Base-by-base conservation (phyloP, 2,329 filamentous ascomycete species). In the Cladosporium sp. region DNA sequence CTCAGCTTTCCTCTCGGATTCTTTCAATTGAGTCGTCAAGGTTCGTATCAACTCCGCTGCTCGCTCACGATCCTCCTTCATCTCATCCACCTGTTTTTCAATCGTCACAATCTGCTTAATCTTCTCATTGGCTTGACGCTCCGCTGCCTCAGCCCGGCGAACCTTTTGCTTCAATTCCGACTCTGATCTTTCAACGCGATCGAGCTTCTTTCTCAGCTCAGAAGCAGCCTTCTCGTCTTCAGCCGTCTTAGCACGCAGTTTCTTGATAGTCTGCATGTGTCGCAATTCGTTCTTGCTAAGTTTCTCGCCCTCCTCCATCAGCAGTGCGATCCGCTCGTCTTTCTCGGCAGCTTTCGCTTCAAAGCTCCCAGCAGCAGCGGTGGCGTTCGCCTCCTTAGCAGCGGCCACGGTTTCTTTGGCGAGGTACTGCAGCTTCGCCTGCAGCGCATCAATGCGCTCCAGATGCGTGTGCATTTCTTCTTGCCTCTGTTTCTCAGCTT, bases 291-390 rank as follows among this genome's bases (percentile, higher is more conserved):
- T 86, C 59, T 85, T 87, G 1, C 89, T 91, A 7, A 97, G 76
- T 57, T 86, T 90, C 60, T 93, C 87, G 0, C 94, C 93, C 71
- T 98, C 93, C 59, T 95, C 85, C 76, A 98, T 86, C 11, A 98
- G 73, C 40, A 91, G 73, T 2, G 91, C 88, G 60, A 97, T 94
- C 65, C 88, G 88, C 59, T 92, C 84, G 60, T 97, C 91, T 63
- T 90, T 95, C 61, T 95, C 90, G 1, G 88, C 86, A 12, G 97
- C 67, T 62, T 87, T 90, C 66, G 85, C 88, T 57, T 95, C 87
- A 1, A 76, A 51, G 50, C 83, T 87, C 5, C 85, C 85, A 0
- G 79, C 64, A 2, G 79, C 72, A 1, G 85, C 82, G 19, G 77
- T 72, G n/a, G 77, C 71, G 2, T 81, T 83, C 6, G 83, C 78